A percentile compares a stretch with the other conserved stretches of the same genome.
These are phyloP conservation scores for Pneumocystis sp. DNA, from an alignment of 1,139 yeast genomes.

Conservation along the genomic window DNA sequence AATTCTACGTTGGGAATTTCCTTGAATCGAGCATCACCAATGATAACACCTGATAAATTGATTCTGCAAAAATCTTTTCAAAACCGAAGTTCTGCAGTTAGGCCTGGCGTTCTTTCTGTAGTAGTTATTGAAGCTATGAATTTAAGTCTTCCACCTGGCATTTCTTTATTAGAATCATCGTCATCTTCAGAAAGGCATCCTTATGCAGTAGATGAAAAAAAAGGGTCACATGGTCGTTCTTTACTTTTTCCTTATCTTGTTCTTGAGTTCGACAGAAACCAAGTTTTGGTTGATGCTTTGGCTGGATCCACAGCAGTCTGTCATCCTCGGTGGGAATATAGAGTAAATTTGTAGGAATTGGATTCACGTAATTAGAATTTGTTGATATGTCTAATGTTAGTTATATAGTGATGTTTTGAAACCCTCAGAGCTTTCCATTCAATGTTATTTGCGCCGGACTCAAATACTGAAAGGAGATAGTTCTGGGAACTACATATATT, in stretches of 20 bases:
- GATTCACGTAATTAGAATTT: neutral
- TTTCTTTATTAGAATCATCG: neutral
- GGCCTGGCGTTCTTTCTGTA: neutral
- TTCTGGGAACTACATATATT: constrained; percentile 22
- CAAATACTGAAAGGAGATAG: constrained; percentile 5
- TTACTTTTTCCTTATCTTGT: constrained; percentile 25
- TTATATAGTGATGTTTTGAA: neutral
- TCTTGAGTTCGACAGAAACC: constrained; percentile 40
- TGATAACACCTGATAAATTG: neutral
- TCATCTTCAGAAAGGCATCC: neutral
- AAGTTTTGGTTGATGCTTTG: constrained; percentile 60
- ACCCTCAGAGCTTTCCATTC: neutral
- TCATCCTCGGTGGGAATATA: constrained; percentile 64
- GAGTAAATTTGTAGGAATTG: constrained; percentile 66
- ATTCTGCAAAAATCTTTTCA: neutral
- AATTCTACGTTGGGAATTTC: neutral
- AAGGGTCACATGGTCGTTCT: constrained; percentile 5
- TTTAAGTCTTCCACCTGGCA: neutral
- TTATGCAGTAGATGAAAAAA: neutral
- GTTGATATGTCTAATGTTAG: neutral
- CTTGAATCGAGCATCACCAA: neutral
- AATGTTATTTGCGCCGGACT: constrained; percentile 8
- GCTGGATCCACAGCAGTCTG: constrained; percentile 44
- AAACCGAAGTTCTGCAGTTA: neutral
- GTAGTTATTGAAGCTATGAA: neutral